Percentiles rank a stretch among this genome's conserved stretches.
Conservation (phyloP, 192 early-diverging fungal genomes). For the Phlyctochytrium bullatum region DNA sequence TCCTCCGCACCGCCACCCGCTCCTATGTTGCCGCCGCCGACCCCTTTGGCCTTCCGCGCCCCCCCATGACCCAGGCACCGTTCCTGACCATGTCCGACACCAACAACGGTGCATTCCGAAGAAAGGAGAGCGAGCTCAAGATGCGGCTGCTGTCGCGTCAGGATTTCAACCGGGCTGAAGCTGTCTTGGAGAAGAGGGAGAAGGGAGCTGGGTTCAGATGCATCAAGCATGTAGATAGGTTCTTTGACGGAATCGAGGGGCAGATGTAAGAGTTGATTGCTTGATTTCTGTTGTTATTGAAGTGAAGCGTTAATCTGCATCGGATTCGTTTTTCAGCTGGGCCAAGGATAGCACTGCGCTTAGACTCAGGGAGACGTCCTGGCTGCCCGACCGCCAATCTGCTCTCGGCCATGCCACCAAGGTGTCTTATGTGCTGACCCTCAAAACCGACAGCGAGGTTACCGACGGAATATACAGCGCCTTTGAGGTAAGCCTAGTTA, state of each 20-base stretch:
- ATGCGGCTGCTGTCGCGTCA: not conserved
- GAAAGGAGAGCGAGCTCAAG: not conserved
- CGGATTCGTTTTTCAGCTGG: too few species aligned
- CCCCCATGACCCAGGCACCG: too few species aligned
- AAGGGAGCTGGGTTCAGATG: not conserved
- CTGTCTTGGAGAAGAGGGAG: not conserved
- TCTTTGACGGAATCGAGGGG: not conserved
- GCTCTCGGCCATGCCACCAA: not conserved
- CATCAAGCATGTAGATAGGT: not conserved
- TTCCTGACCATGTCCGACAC: too few species aligned
- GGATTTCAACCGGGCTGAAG: not conserved
- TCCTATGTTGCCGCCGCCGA: too few species aligned
- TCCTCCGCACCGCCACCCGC: too few species aligned
- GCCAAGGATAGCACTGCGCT: not conserved
- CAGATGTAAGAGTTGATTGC: not conserved
- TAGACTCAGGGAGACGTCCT: not conserved
- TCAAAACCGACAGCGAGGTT: not conserved
- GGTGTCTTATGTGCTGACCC: not conserved
- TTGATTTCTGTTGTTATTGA: too few species aligned
- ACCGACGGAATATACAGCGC: not conserved
- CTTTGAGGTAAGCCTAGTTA: too few species aligned
- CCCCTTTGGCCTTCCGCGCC: too few species aligned
- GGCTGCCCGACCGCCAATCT: not conserved
- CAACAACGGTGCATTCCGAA: too few species aligned
- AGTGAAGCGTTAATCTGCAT: too few species aligned